phyloP scores from a whole-genome alignment of 2,329 filamentous ascomycete species.

The Aspergillus transmontanensis region DNA sequence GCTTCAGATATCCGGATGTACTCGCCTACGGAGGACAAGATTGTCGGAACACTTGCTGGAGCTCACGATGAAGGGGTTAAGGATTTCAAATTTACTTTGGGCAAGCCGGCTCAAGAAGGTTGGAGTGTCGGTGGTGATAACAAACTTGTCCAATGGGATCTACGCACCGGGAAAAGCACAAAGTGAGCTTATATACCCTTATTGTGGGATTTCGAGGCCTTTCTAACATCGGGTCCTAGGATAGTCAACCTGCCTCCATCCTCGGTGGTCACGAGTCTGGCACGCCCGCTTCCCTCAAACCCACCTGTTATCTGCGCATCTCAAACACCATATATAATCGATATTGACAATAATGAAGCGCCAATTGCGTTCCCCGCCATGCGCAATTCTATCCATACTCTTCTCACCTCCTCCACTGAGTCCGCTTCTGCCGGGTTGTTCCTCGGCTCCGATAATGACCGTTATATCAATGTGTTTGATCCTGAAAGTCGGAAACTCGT shows the following conservation, averaged over 20 bases:
- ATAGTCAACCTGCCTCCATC: slow-evolving; percentile 47
- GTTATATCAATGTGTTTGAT: slow-evolving; percentile 55
- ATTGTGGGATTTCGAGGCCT: neutral
- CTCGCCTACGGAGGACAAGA: slow-evolving; percentile 51
- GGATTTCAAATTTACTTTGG: slow-evolving; percentile 54
- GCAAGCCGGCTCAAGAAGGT: slow-evolving; percentile 43
- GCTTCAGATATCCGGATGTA: slow-evolving; percentile 53
- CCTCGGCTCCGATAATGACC: slow-evolving; percentile 52
- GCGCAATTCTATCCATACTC: slow-evolving; percentile 51
- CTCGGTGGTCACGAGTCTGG: slow-evolving; percentile 42
- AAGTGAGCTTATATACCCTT: slow-evolving; percentile 37
- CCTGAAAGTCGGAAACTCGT: slow-evolving; percentile 45
- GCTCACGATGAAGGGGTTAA: slow-evolving; percentile 52
- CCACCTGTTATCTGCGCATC: slow-evolving; percentile 54
- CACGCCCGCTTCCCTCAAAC: slow-evolving; percentile 43
- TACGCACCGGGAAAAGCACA: slow-evolving; percentile 45
- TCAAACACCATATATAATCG: slow-evolving; percentile 51
- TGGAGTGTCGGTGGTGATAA: slow-evolving; percentile 58
- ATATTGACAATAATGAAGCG: slow-evolving; percentile 42
- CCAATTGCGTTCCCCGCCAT: slow-evolving; percentile 51
- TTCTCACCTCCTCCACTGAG: slow-evolving; percentile 45
- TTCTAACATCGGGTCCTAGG: slow-evolving; percentile 31
- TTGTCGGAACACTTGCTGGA: slow-evolving; percentile 47
- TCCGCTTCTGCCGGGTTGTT: slow-evolving; percentile 42
- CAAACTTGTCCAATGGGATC: slow-evolving; percentile 56